These are phyloP conservation scores for Coprinopsis sp. DNA, from an alignment of 768 basidiomycete genomes.

Conservation along the genomic window DNA sequence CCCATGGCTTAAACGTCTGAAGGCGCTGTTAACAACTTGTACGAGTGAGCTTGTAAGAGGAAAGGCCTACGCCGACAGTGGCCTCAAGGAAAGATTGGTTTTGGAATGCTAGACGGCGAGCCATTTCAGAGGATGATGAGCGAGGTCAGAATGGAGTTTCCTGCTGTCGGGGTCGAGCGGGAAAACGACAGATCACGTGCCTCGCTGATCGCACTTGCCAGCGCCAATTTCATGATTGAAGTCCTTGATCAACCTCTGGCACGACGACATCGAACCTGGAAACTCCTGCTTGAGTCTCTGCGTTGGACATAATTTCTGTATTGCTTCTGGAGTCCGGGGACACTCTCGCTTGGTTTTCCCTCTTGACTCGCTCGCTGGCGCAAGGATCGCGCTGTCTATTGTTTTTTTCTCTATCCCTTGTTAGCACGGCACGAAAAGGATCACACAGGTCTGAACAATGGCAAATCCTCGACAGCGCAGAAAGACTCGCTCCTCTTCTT, in stretches of 20 bases:
- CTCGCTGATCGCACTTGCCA: conserved; percentile 11
- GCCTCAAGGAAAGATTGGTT: conserved; percentile 33
- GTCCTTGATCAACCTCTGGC: no score
- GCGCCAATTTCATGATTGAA: no score
- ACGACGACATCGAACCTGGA: no score
- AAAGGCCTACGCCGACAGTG: conserved; percentile 32
- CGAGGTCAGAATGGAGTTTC: no score
- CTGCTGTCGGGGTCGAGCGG: conserved; percentile 16
- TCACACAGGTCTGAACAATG: conserved; percentile 42
- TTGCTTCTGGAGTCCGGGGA: neutral
- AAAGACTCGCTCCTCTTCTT: conserved; percentile 75
- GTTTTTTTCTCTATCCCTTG: no score
- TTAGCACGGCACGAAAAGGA: neutral
- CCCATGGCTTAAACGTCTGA: conserved; percentile 56
- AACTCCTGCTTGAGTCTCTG: no score
- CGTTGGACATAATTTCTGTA: neutral
- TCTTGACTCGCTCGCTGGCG: no score
- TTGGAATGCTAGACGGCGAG: conserved; percentile 37
- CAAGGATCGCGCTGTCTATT: no score
- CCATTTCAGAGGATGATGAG: conserved; percentile 27
- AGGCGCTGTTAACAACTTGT: neutral
- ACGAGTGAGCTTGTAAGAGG: neutral
- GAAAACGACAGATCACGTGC: conserved; percentile 17
- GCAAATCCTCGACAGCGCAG: conserved; percentile 91
- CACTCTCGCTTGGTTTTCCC: no score